These are phyloP conservation scores for Gleditsia sinensis DNA, from an alignment of 306 rosid genomes.

Conservation along the genomic window DNA sequence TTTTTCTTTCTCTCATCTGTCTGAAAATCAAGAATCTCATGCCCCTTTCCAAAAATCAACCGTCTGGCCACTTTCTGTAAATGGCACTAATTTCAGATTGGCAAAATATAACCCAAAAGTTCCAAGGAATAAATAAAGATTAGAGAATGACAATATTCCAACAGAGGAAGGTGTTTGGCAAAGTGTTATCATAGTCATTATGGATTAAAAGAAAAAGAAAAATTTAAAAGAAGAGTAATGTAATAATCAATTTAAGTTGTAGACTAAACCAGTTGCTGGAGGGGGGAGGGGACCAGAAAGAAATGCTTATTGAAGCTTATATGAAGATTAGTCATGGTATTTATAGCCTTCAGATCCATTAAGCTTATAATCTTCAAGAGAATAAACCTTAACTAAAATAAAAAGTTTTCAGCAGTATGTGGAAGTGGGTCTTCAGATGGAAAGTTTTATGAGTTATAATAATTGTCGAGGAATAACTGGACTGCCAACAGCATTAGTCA, in stretches of 20 bases:
- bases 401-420: not conserved
- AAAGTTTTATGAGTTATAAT: not conserved
- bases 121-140: not conserved
- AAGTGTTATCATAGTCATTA: not conserved
- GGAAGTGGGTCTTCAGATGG: constrained; percentile 1
- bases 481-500: not conserved
- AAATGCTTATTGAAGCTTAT: not conserved
- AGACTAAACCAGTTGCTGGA: not conserved
- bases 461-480: not conserved
- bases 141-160: not conserved
- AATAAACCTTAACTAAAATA: not conserved
- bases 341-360: not conserved
- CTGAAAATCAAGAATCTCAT: constrained; percentile 48
- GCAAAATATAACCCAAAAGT: constrained; percentile 26
- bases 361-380: not conserved
- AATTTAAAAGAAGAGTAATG: not conserved
- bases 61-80: constrained; percentile 70
- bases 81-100: constrained; percentile 34
- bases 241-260: not conserved
- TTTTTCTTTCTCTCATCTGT: constrained; percentile 60
- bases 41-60: constrained; percentile 72
- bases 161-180: not conserved
- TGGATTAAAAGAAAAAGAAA: not conserved
- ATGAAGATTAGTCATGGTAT: not conserved
- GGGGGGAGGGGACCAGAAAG: not conserved